Evolutionary conservation across 805 yeast species (phyloP), one percentile per base, ranked within the genome.

Genomic region (Kodamaea jinghongensis): DNA sequence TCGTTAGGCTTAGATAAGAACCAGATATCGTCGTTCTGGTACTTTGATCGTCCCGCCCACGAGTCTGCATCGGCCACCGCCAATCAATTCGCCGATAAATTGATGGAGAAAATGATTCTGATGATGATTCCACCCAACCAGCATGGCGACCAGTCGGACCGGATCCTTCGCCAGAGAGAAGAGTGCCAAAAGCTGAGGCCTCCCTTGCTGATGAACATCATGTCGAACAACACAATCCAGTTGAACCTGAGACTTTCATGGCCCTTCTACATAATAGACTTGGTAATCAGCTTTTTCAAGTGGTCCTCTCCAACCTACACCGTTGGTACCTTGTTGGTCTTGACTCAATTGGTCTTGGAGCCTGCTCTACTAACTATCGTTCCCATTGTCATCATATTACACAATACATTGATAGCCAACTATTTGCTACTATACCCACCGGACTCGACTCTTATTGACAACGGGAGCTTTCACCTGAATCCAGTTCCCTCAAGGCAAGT

Each of bases 281-380:
- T 68, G 32, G 52, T 78, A 4, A 71, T 79, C 13, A 63, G 63
- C 27, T 62, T 85, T 33, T 63, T 80, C 46, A 73, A 72, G 43
- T 87, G 96, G 96, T 56, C 69, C 17, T 71, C 76, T 45, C 81
- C 86, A 1, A 61, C 72, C 2, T 75, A 69, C 49, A 86, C 95
- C 0, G 49, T 86, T 3, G 80, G 83, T 0, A 56, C 80, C 1
- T 55, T 83, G 36, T 48, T 75, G 13, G 45, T 80, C 2, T 60
- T 64, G 25, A 73, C 86, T 1, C 75, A 75, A 49, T 17, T 78
- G 12, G 67, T 85, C 1, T 54, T 86, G 35, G 77, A 77, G 41
- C 96, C 96, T 2, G 55, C 76, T 20, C 66, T 80, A 17, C 39
- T 81, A 0, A 40, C 74, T 0, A 59, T 76, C 0, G 53, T 82